Evolutionary conservation across 208 protist genomes (phyloP).

Genomic region (Leishmania lainsoni): DNA sequence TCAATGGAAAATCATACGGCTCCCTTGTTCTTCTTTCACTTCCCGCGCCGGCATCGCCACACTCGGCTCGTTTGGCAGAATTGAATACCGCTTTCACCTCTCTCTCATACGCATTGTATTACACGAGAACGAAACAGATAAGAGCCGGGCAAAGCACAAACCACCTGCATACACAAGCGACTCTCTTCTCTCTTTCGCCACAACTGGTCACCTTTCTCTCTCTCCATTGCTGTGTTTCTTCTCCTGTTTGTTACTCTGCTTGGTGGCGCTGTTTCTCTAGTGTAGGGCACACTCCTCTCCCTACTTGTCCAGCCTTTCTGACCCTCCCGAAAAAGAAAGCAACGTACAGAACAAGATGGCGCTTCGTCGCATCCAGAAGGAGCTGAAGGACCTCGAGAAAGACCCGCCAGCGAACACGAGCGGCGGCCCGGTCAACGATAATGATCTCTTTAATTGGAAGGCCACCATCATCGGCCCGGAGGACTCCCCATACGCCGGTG

Average conservation of each 20-base stretch:
- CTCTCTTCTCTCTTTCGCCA: slow-evolving; percentile 5
- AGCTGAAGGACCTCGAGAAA: slow-evolving; percentile 94
- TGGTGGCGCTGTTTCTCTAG: neutral
- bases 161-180: neutral
- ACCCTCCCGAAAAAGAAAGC: neutral
- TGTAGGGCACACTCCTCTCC: slow-evolving; percentile 4
- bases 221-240: slow-evolving; percentile 8
- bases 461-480: slow-evolving; percentile 96
- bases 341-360: slow-evolving; percentile 74
- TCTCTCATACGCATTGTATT: neutral
- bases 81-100: neutral
- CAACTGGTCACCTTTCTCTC: neutral
- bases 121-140: neutral
- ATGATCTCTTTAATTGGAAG: slow-evolving; percentile 97
- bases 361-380: slow-evolving; percentile 95
- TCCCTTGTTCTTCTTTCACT: neutral
- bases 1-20: neutral
- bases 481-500: slow-evolving; percentile 97
- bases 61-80: neutral
- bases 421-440: slow-evolving; percentile 94
- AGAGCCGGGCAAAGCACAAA: neutral
- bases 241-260: neutral
- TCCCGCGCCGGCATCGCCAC: neutral
- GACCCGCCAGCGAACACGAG: slow-evolving; percentile 96
- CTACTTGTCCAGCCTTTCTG: slow-evolving; percentile 9